Conservation (phyloP, 2,329 filamentous ascomycete genomes). For the Rhynchosporium secalis region DNA sequence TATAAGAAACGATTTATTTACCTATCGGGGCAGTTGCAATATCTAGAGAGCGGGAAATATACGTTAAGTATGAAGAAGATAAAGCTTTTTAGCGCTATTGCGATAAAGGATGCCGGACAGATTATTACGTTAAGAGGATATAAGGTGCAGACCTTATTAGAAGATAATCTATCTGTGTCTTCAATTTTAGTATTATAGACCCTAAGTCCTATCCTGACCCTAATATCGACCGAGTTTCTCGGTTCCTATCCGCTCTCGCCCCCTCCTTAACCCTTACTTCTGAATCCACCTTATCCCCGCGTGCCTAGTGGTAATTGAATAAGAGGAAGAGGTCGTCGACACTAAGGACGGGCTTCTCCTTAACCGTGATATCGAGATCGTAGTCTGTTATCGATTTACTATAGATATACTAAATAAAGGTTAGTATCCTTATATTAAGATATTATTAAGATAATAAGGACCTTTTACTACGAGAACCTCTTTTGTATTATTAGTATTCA, state of each 20-base stretch:
- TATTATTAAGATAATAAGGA: slow-evolving; percentile 5
- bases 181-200: background rate
- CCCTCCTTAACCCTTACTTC: background rate
- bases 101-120: slow-evolving; percentile 14
- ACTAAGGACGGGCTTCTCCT: slow-evolving; percentile 27
- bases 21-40: slow-evolving; percentile 22
- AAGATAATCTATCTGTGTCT: slow-evolving; percentile 7
- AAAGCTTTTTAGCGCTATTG: slow-evolving; percentile 18
- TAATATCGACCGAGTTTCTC: slow-evolving; percentile 11
- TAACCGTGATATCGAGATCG: slow-evolving; percentile 22
- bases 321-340: slow-evolving; percentile 24
- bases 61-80: slow-evolving; percentile 20
- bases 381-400: slow-evolving; percentile 15
- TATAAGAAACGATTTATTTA: slow-evolving; percentile 21
- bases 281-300: slow-evolving; percentile 10
- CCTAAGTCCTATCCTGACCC: slow-evolving; percentile 3
- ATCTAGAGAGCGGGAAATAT: slow-evolving; percentile 25
- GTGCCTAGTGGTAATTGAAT: slow-evolving; percentile 24
- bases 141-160: slow-evolving; percentile 9
- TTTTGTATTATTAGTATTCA: slow-evolving; percentile 27
- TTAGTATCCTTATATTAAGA: slow-evolving; percentile 14
- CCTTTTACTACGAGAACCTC: slow-evolving; percentile 19
- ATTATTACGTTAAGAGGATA: slow-evolving; percentile 18
- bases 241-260: slow-evolving; percentile 12
- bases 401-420: slow-evolving; percentile 22